Percentiles rank a stretch among this genome's conserved stretches.
Conservation (phyloP, 2,329 filamentous ascomycete genomes). For the Pseudogymnoascus sp. region DNA sequence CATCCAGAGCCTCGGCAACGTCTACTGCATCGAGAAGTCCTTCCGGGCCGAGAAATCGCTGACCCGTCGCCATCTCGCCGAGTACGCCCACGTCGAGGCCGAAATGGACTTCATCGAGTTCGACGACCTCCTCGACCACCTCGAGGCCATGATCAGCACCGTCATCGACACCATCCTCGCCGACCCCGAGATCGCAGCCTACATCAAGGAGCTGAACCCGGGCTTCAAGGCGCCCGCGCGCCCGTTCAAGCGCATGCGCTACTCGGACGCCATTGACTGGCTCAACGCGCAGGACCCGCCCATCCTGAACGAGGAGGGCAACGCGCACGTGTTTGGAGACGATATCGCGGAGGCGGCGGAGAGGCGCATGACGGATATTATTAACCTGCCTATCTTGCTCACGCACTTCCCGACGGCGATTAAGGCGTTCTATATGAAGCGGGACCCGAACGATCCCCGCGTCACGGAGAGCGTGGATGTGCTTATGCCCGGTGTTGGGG, state of each 20-base stretch:
- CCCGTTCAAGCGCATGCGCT: constrained; percentile 92
- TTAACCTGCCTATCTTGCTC: constrained; percentile 90
- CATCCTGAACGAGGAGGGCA: constrained; percentile 86
- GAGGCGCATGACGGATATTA: constrained; percentile 91
- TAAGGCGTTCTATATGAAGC: constrained; percentile 99
- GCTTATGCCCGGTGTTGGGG: constrained; percentile 85
- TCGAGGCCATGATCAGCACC: constrained; percentile 66
- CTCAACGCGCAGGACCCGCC: constrained; percentile 69
- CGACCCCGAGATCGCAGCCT: constrained; percentile 62
- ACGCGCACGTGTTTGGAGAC: constrained; percentile 86
- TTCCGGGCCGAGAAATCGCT: constrained; percentile 97
- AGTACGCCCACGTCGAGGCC: constrained; percentile 95
- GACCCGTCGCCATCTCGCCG: constrained; percentile 85
- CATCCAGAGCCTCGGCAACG: constrained; percentile 81
- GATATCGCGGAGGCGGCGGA: constrained; percentile 98
- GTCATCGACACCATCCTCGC: constrained; percentile 71
- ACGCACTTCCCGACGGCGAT: constrained; percentile 97
- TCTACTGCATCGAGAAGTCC: constrained; percentile 97
- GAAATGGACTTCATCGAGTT: constrained; percentile 96
- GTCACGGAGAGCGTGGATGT: constrained; percentile 90
- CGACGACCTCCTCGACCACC: constrained; percentile 73
- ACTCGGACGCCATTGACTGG: constrained; percentile 91
- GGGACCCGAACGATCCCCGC: constrained; percentile 65
- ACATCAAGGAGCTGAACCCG: constrained; percentile 84
- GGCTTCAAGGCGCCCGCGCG: constrained; percentile 71